These are phyloP conservation scores for Candida pini DNA, from an alignment of 805 yeast genomes.

Conservation along the genomic window DNA sequence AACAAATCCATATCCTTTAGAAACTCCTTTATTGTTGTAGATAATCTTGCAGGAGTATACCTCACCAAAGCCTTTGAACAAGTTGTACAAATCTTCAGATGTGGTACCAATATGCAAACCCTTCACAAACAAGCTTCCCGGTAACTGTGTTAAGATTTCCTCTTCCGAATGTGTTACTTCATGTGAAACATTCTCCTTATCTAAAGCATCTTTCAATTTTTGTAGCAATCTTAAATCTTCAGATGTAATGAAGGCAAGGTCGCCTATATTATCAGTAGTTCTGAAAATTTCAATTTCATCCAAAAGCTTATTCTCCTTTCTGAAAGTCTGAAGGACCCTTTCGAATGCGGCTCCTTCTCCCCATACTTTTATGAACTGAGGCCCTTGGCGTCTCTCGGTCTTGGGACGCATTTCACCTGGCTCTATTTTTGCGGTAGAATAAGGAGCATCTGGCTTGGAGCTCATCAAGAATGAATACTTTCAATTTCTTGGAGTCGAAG, in stretches of 20 bases:
- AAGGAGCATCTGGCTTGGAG: too few relatives aligned
- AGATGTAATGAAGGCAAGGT: constrained; percentile 17
- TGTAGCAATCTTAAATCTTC: constrained; percentile 10
- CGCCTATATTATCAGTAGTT: constrained; percentile 13
- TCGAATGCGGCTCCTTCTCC: constrained; percentile 12
- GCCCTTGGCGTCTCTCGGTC: too few relatives aligned
- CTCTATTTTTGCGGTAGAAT: too few relatives aligned
- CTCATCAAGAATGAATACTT: too few relatives aligned
- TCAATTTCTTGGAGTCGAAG: too few relatives aligned
- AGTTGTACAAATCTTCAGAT: constrained; percentile 31
- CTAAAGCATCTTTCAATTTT: constrained; percentile 11
- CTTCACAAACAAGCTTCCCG: constrained; percentile 53
- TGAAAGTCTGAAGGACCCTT: constrained; percentile 12
- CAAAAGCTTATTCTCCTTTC: constrained; percentile 7
- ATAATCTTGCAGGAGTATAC: constrained; percentile 43
- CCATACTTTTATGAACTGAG: too few relatives aligned
- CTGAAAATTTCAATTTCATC: constrained; percentile 16
- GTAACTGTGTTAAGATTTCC: constrained; percentile 26
- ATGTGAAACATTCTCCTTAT: constrained; percentile 7
- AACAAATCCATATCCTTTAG: constrained; percentile 61
- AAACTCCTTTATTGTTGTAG: constrained; percentile 37
- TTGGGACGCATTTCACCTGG: too few relatives aligned
- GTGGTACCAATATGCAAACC: constrained; percentile 37
- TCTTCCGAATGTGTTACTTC: constrained; percentile 14
- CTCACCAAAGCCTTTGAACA: constrained; percentile 37